Evolutionary conservation across 225 moss, liverwort and hornwort genomes (phyloP).

Genomic region (Anthoceros angustus): DNA sequence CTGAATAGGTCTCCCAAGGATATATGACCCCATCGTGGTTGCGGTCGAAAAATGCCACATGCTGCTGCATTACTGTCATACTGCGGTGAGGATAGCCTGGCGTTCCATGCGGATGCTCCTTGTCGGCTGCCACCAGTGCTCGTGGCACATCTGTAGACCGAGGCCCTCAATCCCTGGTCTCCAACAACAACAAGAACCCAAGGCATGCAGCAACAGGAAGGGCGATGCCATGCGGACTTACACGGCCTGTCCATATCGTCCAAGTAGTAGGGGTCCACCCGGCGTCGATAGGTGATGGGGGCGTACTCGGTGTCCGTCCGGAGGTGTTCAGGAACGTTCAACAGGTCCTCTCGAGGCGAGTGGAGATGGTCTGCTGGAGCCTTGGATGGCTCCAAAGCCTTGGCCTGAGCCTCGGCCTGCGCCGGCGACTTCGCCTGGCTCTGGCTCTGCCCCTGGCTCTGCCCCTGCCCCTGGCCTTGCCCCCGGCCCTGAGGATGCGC

Average conservation of each 20-base stretch:
- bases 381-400: too few species aligned
- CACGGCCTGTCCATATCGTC: not conserved
- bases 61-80: conserved; percentile 64
- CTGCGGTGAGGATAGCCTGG: conserved; percentile 14
- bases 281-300: not conserved
- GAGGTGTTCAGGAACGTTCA: not conserved
- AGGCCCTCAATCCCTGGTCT: not conserved
- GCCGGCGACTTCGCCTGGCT: too few species aligned
- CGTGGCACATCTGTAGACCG: conserved; percentile 37
- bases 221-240: not conserved
- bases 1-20: conserved; percentile 64
- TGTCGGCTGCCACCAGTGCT: conserved; percentile 50
- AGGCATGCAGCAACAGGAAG: not conserved
- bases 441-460: too few species aligned
- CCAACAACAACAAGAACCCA: not conserved
- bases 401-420: too few species aligned
- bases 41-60: conserved; percentile 53
- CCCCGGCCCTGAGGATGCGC: too few species aligned
- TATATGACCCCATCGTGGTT: conserved; percentile 56
- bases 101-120: conserved; percentile 48
- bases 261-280: not conserved
- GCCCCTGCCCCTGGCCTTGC: too few species aligned
- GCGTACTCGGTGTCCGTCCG: not conserved
- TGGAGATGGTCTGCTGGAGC: too few species aligned
- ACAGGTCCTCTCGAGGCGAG: too few species aligned